These are phyloP conservation scores for Cicer arietinum DNA, from an alignment of 306 rosid genomes.

Conservation along the genomic window DNA sequence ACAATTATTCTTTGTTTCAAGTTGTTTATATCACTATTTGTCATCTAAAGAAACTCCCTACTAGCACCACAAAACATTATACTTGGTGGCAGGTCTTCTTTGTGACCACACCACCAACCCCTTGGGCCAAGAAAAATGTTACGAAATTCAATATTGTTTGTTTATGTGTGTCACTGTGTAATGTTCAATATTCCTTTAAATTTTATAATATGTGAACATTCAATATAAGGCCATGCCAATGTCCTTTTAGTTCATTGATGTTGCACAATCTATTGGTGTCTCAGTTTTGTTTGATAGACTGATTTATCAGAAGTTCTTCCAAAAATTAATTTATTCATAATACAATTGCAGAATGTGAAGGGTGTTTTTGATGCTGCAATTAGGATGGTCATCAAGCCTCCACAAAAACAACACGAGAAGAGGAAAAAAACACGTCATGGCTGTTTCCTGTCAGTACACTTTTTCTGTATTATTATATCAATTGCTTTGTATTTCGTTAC, in stretches of 20 bases:
- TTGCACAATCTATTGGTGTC: slow-evolving; percentile 17
- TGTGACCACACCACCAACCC: background rate
- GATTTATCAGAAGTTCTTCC: background rate
- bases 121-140: background rate
- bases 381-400: slow-evolving; percentile 87
- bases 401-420: slow-evolving; percentile 86
- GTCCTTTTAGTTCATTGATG: background rate
- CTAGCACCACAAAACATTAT: slow-evolving; percentile 5
- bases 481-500: slow-evolving; percentile 14
- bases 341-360: slow-evolving; percentile 78
- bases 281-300: slow-evolving; percentile 28
- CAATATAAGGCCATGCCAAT: background rate
- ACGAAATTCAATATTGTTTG: background rate
- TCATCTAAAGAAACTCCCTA: slow-evolving; percentile 7
- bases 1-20: slow-evolving; percentile 4
- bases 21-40: background rate
- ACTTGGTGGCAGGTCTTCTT: background rate
- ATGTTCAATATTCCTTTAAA: background rate
- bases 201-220: background rate
- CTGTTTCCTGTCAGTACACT: slow-evolving; percentile 75
- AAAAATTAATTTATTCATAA: background rate
- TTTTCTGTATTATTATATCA: background rate
- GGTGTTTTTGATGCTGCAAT: slow-evolving; percentile 90
- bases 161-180: background rate
- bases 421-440: slow-evolving; percentile 70